phyloP scores from a whole-genome alignment of 306 rosid genomes.

The Vigna trinervia region DNA sequence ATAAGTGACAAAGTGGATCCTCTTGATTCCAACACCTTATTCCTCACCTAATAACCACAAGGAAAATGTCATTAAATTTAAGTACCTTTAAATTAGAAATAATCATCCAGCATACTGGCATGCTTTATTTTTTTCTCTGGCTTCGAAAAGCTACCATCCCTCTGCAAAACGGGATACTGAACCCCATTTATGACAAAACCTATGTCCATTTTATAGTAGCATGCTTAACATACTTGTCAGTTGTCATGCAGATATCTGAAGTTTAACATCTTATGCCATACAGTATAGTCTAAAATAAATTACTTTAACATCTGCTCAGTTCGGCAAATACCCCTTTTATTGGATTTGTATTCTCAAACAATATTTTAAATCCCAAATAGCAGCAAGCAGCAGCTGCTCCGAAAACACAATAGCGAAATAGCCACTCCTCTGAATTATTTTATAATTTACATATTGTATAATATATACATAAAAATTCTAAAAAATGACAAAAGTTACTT shows the following conservation, averaged over 20 bases:
- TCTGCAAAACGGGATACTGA: slow-evolving; percentile 28
- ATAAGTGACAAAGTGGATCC: slow-evolving; percentile 81
- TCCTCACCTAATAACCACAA: slow-evolving; percentile 67
- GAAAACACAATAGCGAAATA: no score
- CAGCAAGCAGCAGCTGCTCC: no score
- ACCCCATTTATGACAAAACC: neutral
- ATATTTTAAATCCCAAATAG: no score
- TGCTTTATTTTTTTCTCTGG: slow-evolving; percentile 17
- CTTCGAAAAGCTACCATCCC: neutral
- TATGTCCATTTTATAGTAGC: slow-evolving; percentile 19
- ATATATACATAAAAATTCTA: no score
- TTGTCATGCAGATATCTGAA: slow-evolving; percentile 4
- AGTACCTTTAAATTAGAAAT: slow-evolving; percentile 24
- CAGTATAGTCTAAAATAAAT: slow-evolving; percentile 13
- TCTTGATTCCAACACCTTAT: slow-evolving; percentile 84
- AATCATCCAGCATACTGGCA: slow-evolving; percentile 32
- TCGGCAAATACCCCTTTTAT: slow-evolving; percentile 19
- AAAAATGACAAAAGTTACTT: no score
- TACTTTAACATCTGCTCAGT: slow-evolving; percentile 8
- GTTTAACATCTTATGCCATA: neutral
- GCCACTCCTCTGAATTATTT: no score
- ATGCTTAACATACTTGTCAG: neutral
- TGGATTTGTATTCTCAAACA: neutral
- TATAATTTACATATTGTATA: no score
- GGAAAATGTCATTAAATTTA: slow-evolving; percentile 27